Base-by-base conservation (phyloP, 352 stramenopile genomes). In the Pythium apleroticum region DNA sequence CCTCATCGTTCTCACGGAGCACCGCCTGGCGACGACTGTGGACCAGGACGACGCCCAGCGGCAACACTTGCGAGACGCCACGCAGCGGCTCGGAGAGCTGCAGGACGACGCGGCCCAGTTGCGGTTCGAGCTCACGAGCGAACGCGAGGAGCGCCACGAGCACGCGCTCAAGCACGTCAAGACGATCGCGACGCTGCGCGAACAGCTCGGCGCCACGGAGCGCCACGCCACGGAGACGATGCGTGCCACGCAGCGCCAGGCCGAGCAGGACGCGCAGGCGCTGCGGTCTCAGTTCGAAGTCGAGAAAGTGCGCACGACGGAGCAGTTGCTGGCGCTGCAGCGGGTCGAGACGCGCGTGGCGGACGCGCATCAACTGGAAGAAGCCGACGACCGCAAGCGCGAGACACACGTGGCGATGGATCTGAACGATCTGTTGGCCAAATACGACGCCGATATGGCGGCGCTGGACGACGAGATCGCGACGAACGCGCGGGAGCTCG, bases 81-180 rank as follows among this genome's bases (percentile, higher is more conserved):
- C 75, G 24, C 43, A 86, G 54, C 80, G 80, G 7, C 72, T 93
- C 39, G 76, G 78, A 17, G 84, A 93, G 35, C 63, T 69, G 7
- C 77, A 90, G 48, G 78, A 91, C 65, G 81, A 93, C 56, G 66
- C 77, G 11, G 75, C 76, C 45, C 84, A 91, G 63, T 67, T 89
- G 12, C 60, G 60, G 20, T 88, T 90, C 39, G 84, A 93, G 56
- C 77, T 93, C 4, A 22, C 61, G 11, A 62, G 73, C 19, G 72
- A 76, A 52, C 75, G 69, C 0, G 75, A 85, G 22, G 58, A 70
- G 10, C 77, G 72, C 3, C 52, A 62, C 19, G 43, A 31, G 4
- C 75, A 77, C 60, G 65, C 60, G 15, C 41, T 67, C 14, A 77
- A 74, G 41, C 74, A 80, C 48, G 56, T 64, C 22, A 55, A 66